Evolutionary conservation across 768 basidiomycete species (phyloP).

Genomic region (Russula sp.): DNA sequence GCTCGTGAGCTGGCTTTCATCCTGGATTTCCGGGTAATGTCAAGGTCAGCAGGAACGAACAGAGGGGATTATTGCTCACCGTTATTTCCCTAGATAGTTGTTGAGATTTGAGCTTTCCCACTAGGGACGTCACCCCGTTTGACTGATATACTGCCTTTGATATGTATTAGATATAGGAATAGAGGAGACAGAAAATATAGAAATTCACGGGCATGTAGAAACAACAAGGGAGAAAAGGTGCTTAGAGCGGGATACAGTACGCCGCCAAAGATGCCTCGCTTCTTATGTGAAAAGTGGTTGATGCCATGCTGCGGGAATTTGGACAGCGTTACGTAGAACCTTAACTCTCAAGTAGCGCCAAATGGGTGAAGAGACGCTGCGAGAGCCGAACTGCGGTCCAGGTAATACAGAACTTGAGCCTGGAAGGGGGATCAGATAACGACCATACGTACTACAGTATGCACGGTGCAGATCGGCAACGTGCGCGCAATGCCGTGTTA

Average conservation of each 20-base stretch:
- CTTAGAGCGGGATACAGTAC: not conserved
- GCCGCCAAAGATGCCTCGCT: not conserved
- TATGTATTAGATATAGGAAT: not conserved
- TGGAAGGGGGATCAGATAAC: not conserved
- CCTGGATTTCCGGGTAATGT: not conserved
- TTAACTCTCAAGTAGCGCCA: not conserved
- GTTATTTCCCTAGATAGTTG: not conserved
- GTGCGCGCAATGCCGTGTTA: not conserved
- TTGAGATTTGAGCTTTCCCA: too few species aligned
- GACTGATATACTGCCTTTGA: not conserved
- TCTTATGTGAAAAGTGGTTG: constrained; percentile 4
- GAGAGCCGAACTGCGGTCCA: not conserved
- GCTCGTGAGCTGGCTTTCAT: constrained; percentile 11
- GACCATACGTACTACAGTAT: too few species aligned
- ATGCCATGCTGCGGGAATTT: not conserved
- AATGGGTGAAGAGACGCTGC: not conserved
- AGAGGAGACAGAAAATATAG: not conserved
- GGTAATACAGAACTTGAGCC: not conserved
- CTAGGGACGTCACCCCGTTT: too few species aligned
- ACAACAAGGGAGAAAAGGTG: not conserved
- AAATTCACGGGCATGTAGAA: constrained; percentile 1
- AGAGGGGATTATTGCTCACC: not conserved
- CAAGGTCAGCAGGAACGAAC: not conserved
- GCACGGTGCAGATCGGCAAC: not conserved
- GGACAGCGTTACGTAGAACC: constrained; percentile 5